Conservation (phyloP, 768 basidiomycete species). For the Hypholoma sublateritium region DNA sequence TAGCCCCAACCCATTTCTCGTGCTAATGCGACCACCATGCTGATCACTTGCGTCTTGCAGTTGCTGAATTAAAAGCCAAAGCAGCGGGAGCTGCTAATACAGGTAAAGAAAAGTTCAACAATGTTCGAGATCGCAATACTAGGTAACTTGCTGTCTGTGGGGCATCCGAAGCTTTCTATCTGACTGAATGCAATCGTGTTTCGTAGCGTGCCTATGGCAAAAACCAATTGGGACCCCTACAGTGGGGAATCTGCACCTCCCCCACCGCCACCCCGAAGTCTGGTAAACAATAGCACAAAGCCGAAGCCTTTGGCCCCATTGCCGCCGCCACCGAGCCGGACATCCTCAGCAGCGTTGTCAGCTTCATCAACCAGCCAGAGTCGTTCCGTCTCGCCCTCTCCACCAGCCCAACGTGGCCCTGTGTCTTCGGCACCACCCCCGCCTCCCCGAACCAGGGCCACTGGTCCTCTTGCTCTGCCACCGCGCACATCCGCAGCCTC, state of each 20-base stretch:
- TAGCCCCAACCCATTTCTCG: conserved; percentile 14
- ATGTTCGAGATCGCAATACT: conserved; percentile 55
- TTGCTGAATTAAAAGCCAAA: conserved; percentile 66
- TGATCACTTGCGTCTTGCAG: conserved; percentile 27
- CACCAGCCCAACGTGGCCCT: conserved; percentile 5
- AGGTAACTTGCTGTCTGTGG: conserved; percentile 29
- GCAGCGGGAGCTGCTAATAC: conserved; percentile 63
- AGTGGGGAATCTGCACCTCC: conserved; percentile 52
- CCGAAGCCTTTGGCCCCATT: conserved; percentile 25
- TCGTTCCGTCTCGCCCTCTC: conserved; percentile 11
- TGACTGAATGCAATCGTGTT: background rate
- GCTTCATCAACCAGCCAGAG: conserved; percentile 8
- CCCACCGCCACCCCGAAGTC: conserved; percentile 41
- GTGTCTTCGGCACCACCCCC: conserved; percentile 24
- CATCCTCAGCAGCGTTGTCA: conserved; percentile 19
- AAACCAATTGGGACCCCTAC: conserved; percentile 65
- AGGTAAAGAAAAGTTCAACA: conserved; percentile 48
- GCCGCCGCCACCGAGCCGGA: conserved; percentile 38
- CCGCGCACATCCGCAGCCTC: conserved; percentile 17
- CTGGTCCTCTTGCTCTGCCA: conserved; percentile 21
- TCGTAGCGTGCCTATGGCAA: conserved; percentile 54
- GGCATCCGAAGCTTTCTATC: background rate
- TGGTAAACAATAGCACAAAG: conserved; percentile 29
- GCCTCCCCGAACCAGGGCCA: conserved; percentile 20
- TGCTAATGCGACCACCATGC: background rate